Percentiles rank a stretch among this genome's conserved stretches.
phyloP scores from a whole-genome alignment of 2,329 filamentous ascomycete species.

The Sporothrix humicola region DNA sequence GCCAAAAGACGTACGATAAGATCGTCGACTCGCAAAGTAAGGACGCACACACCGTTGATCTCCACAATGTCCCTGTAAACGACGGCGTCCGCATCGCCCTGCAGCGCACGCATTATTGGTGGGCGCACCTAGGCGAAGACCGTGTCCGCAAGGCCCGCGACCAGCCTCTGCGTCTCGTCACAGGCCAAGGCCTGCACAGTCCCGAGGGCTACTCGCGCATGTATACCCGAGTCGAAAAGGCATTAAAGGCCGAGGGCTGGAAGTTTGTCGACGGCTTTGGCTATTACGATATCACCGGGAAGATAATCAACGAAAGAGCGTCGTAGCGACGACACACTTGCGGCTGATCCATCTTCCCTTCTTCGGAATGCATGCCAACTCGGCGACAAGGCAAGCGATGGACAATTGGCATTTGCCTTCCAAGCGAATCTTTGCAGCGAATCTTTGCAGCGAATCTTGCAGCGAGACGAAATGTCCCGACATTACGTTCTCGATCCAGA shows the following conservation, averaged over 20 bases:
- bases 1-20: constrained; percentile 52
- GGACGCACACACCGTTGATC: constrained; percentile 71
- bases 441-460: background rate
- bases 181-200: constrained; percentile 80
- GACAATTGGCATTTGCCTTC: background rate
- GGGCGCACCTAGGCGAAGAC: constrained; percentile 71
- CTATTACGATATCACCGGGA: constrained; percentile 71
- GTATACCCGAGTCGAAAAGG: constrained; percentile 78
- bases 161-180: constrained; percentile 73
- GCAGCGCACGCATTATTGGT: constrained; percentile 73
- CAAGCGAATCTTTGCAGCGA: no score
- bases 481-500: no score
- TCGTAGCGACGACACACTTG: constrained; percentile 6
- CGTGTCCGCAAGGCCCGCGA: constrained; percentile 57
- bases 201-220: constrained; percentile 75
- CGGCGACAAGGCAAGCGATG: background rate
- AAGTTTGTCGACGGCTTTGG: constrained; percentile 75
- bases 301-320: constrained; percentile 36
- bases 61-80: constrained; percentile 82
- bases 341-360: background rate
- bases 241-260: constrained; percentile 81
- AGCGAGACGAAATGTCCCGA: background rate
- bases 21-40: constrained; percentile 72
- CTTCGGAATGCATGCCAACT: background rate
- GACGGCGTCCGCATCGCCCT: constrained; percentile 81